These are phyloP conservation scores for Xylaria bambusicola DNA, from an alignment of 495 filamentous ascomycete species.

Conservation along the genomic window DNA sequence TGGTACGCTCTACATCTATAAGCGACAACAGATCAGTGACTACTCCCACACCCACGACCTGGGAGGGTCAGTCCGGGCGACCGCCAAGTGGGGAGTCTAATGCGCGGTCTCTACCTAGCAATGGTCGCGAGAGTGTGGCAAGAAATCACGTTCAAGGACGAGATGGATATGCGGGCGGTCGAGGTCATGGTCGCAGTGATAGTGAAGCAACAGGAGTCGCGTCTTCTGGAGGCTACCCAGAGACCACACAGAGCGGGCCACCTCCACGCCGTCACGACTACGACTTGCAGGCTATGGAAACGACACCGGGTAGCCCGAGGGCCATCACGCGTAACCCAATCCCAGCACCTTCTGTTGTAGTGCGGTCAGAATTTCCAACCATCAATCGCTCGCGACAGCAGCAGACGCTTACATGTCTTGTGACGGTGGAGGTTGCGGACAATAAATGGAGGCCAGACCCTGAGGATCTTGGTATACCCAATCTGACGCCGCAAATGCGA, in stretches of 20 bases:
- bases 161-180: constrained; percentile 62
- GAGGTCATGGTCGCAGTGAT: constrained; percentile 70
- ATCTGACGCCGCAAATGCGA: constrained; percentile 48
- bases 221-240: constrained; percentile 75
- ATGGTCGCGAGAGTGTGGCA: constrained; percentile 32
- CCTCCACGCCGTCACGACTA: constrained; percentile 82
- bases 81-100: constrained; percentile 53
- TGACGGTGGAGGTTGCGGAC: constrained; percentile 93
- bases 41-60: constrained; percentile 50
- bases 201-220: constrained; percentile 70
- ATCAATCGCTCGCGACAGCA: constrained; percentile 90
- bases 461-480: constrained; percentile 71
- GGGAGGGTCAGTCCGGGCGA: constrained; percentile 51
- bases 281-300: constrained; percentile 95
- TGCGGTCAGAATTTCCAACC: constrained; percentile 96
- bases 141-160: constrained; percentile 52
- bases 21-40: constrained; percentile 61
- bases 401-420: constrained; percentile 89
- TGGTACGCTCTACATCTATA: constrained; percentile 81
- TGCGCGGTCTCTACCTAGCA: constrained; percentile 37
- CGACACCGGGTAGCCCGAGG: constrained; percentile 74
- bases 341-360: constrained; percentile 83
- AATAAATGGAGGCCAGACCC: constrained; percentile 87
- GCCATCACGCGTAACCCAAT: constrained; percentile 83
- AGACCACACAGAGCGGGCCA: constrained; percentile 58